phyloP scores from a whole-genome alignment of 306 rosid genomes.

The Sphenostylis stenocarpa region DNA sequence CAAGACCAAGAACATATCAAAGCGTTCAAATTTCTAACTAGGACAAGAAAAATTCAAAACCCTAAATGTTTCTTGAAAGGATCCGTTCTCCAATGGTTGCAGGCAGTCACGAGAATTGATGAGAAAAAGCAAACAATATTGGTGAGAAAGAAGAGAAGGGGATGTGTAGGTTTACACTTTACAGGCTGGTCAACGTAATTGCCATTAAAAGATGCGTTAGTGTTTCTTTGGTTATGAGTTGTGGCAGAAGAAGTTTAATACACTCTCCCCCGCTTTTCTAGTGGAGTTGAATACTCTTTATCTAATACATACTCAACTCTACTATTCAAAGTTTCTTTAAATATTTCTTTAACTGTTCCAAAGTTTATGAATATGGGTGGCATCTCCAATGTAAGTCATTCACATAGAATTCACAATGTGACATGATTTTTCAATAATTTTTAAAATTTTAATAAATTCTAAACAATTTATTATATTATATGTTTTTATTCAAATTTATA shows the following conservation, averaged over 20 bases:
- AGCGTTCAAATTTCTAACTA: neutral
- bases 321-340: no score
- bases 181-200: neutral
- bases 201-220: neutral
- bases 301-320: neutral
- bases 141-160: neutral
- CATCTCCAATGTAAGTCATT: no score
- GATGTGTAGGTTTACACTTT: neutral
- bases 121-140: neutral
- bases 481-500: no score
- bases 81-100: neutral
- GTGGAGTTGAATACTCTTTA: no score
- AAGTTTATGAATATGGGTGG: no score
- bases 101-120: neutral
- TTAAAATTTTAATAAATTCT: no score
- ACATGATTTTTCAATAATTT: no score
- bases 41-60: neutral
- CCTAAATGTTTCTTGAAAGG: conserved; percentile 6
- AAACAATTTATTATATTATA: no score
- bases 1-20: neutral
- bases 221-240: neutral
- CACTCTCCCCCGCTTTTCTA: neutral
- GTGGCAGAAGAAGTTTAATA: neutral
- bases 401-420: no score
- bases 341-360: no score